Percentiles rank a stretch among this genome's conserved stretches.
These are phyloP conservation scores for Leptodermis oblonga DNA, from an alignment of 257 asterid species.

Conservation along the genomic window DNA sequence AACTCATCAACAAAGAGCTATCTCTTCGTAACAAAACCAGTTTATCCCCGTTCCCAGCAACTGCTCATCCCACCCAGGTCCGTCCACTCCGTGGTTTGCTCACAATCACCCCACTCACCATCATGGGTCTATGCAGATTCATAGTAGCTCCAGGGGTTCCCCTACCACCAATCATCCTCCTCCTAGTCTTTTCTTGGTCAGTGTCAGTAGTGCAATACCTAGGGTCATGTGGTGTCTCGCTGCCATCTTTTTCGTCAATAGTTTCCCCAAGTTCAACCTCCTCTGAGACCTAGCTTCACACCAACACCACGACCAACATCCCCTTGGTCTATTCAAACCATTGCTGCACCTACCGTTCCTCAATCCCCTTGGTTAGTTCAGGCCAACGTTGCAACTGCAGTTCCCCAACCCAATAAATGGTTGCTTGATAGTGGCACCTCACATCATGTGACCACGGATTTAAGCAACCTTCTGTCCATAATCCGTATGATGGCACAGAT, in stretches of 20 bases:
- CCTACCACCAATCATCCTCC: neutral
- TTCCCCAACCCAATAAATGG: neutral
- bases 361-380: no score
- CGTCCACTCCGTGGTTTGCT: neutral
- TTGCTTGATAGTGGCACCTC: conserved; percentile 5
- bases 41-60: neutral
- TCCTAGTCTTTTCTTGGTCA: neutral
- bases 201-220: neutral
- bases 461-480: neutral
- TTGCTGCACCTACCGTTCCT: no score
- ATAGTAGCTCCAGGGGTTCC: neutral
- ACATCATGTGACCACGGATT: conserved; percentile 6
- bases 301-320: neutral
- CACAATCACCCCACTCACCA: neutral
- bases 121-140: neutral
- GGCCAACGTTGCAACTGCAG: neutral
- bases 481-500: neutral
- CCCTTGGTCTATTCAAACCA: no score
- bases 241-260: neutral
- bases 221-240: neutral
- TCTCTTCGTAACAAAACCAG: neutral
- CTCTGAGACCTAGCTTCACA: neutral
- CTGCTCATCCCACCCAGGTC: neutral
- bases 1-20: conserved; percentile 3
- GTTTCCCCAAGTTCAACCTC: neutral